Base-by-base conservation (phyloP, 345 rosid genomes). In the Murraya paniculata region DNA sequence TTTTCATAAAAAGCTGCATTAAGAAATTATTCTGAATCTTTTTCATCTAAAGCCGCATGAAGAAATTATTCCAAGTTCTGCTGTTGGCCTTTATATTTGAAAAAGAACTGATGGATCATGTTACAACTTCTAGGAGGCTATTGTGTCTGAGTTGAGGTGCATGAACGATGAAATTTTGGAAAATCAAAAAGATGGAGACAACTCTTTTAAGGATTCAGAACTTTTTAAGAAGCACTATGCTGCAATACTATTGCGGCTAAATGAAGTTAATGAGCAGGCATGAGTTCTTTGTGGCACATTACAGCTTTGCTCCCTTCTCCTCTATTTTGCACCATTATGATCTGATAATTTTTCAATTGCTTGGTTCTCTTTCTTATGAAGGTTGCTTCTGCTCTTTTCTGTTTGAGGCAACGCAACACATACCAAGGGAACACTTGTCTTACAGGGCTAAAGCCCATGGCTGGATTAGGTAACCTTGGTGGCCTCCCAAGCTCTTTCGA, bases 261-360 rank as follows among this genome's bases (percentile, higher is more conserved):
- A 90, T 39, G 92, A 91, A 84, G 76, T 90, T 75, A 92, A 92
- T 83, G 97, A 91, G 67, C 92, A 91, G 92, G 97, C 81, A 92
- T 66, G 90, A 60, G 61, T 72, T 74, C 36, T 35, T 41, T 68
- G 36, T 69, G 71, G 71, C 76, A 48, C 28, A 74, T 78, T 57
- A 35, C 38, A 68, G 74, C 64, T 59, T 83, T 74, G 68, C 73
- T 77, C 62, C 38, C 65, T 76, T 45, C 76, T 78, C 74, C 56
- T 22, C 56, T 72, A 22, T 76, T 33, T 7, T 72, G 6, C 27
- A 39, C 41, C 71, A 24, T 56, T 59, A 58, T 57, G 38, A 64
- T 53, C 74, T 33, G 24, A 58, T 68, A 55, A n/a, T 68, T 48
- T 11, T 22, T 19, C 9, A 69, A 72, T 41, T 78, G 59, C 66